These are phyloP conservation scores for Gyromitra esculenta DNA, from an alignment of 2,329 filamentous ascomycete genomes.

Conservation along the genomic window DNA sequence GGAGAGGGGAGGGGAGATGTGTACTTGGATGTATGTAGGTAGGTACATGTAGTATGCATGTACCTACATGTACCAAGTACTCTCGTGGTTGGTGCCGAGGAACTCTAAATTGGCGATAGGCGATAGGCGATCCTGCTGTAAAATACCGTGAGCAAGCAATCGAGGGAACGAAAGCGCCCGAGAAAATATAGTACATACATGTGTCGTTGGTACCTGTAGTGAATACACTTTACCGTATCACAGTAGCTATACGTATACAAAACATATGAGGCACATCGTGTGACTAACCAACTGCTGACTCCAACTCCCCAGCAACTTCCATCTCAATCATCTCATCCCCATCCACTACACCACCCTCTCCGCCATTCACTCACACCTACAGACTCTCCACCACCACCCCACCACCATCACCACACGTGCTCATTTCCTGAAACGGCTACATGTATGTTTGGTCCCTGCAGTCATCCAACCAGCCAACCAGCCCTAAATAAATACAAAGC, in stretches of 20 bases:
- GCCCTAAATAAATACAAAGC: conserved; percentile 1
- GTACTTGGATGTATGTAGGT: not conserved
- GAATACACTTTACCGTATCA: not conserved
- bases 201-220: not conserved
- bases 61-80: too few relatives aligned
- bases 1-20: not conserved
- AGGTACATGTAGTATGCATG: too few relatives aligned
- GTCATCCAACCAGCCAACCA: conserved; percentile 18
- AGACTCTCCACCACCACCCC: not conserved
- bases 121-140: too few relatives aligned
- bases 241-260: too few relatives aligned
- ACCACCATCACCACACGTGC: not conserved
- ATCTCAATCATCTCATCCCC: conserved; percentile 13
- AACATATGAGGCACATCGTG: not conserved
- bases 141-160: not conserved
- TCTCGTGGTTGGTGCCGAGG: not conserved
- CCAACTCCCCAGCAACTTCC: conserved; percentile 1
- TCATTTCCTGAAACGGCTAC: not conserved
- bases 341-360: not conserved
- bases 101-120: not conserved
- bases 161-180: not conserved
- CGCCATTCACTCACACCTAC: not conserved
- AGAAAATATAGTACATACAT: too few relatives aligned
- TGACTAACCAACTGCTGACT: conserved; percentile 7
- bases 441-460: conserved; percentile 8